phyloP scores from a whole-genome alignment of 441 rosid genomes.

The Croton setiger region DNA sequence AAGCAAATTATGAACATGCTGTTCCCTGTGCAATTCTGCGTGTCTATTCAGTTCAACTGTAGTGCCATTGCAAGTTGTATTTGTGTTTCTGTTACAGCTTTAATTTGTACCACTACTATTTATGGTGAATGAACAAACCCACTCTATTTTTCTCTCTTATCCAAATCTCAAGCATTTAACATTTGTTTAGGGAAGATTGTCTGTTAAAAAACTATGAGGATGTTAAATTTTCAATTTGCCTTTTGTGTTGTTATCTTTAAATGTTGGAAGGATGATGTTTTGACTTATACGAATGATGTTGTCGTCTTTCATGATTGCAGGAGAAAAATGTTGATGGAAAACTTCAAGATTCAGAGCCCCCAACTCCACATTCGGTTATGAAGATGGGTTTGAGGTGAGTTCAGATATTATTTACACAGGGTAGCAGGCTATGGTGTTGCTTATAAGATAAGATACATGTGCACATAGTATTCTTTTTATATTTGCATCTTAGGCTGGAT shows the following conservation, averaged over 20 bases:
- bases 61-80: neutral
- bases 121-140: neutral
- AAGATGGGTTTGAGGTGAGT: constrained; percentile 86
- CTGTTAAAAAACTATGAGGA: neutral
- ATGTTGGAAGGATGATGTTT: constrained; percentile 10
- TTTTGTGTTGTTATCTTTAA: constrained; percentile 1
- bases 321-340: constrained; percentile 84
- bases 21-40: neutral
- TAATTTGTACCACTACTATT: neutral
- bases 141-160: neutral
- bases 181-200: neutral
- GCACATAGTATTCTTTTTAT: constrained; percentile 1
- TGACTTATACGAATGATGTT: constrained; percentile 9
- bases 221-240: constrained; percentile 3
- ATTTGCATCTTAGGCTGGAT: neutral
- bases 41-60: neutral
- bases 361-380: constrained; percentile 82
- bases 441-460: neutral
- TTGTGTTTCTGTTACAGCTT: neutral
- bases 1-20: neutral
- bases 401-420: constrained; percentile 9
- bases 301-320: constrained; percentile 40
- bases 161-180: neutral
- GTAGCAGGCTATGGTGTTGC: neutral
- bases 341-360: constrained; percentile 95